Conservation (phyloP, 345 rosid species). For the Cardamine resedifolia region DNA sequence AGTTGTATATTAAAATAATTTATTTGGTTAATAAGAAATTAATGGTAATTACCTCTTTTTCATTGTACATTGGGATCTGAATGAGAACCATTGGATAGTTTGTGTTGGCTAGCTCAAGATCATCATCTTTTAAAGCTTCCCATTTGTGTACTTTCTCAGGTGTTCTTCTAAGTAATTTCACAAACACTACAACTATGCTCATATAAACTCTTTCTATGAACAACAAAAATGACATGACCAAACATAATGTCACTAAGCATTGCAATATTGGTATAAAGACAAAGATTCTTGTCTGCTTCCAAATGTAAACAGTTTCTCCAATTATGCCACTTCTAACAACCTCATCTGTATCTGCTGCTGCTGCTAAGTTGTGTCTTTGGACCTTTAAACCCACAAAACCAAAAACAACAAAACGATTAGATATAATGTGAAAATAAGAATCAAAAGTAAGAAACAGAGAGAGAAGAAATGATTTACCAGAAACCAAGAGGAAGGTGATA, state of each 20-base stretch:
- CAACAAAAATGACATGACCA: conserved; percentile 57
- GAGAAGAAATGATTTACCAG: conserved; percentile 14
- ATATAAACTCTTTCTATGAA: conserved; percentile 61
- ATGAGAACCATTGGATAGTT: conserved; percentile 41
- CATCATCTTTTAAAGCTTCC: conserved; percentile 46
- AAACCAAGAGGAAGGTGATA: conserved; percentile 29
- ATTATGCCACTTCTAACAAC: conserved; percentile 33
- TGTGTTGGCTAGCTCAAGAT: conserved; percentile 48
- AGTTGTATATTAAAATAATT: neutral
- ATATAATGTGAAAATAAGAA: conserved; percentile 13
- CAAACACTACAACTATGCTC: conserved; percentile 50
- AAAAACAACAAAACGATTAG: neutral
- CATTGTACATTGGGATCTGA: conserved; percentile 47
- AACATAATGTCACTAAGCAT: conserved; percentile 45
- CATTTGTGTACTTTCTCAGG: conserved; percentile 50
- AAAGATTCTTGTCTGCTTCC: conserved; percentile 46
- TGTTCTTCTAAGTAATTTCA: conserved; percentile 45
- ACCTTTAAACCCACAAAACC: conserved; percentile 17
- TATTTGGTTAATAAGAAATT: neutral
- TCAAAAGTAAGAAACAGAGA: conserved; percentile 17
- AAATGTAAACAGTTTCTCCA: conserved; percentile 39
- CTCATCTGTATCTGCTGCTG: conserved; percentile 17
- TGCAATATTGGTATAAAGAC: conserved; percentile 48
- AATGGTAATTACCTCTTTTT: conserved; percentile 37
- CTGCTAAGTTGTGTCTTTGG: conserved; percentile 27